These are phyloP conservation scores for Gossypium arboreum DNA, from an alignment of 345 rosid species.

Conservation along the genomic window DNA sequence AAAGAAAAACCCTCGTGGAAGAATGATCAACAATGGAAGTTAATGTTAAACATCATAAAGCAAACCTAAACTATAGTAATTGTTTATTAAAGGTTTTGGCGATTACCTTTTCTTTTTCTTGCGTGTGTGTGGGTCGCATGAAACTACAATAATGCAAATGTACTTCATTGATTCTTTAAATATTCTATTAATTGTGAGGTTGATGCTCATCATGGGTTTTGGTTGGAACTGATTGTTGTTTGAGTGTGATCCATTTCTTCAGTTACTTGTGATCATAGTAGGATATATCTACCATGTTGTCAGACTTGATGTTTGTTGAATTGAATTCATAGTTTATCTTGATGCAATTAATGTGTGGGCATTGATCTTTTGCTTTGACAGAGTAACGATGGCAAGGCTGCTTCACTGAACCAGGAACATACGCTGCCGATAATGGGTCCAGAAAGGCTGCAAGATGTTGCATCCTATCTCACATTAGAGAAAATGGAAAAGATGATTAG, in stretches of 20 bases:
- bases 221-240: neutral
- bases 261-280: neutral
- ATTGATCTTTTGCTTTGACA: conserved; percentile 8
- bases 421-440: conserved; percentile 97
- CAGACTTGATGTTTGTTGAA: neutral
- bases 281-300: neutral
- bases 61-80: neutral
- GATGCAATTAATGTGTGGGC: neutral
- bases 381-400: conserved; percentile 65
- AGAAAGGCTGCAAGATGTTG: conserved; percentile 91
- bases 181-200: neutral
- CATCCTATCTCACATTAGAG: conserved; percentile 77
- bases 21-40: neutral
- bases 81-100: neutral
- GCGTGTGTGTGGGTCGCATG: neutral
- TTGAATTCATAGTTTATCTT: neutral
- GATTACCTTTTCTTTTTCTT: neutral
- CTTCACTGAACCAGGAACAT: conserved; percentile 82
- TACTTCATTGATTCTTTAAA: conserved; percentile 2
- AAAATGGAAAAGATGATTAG: conserved; percentile 93
- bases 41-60: neutral
- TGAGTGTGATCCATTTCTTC: neutral
- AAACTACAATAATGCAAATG: neutral
- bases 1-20: neutral
- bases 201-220: neutral